Base-by-base conservation (phyloP, 306 rosid species). In the Casuarina glauca region DNA sequence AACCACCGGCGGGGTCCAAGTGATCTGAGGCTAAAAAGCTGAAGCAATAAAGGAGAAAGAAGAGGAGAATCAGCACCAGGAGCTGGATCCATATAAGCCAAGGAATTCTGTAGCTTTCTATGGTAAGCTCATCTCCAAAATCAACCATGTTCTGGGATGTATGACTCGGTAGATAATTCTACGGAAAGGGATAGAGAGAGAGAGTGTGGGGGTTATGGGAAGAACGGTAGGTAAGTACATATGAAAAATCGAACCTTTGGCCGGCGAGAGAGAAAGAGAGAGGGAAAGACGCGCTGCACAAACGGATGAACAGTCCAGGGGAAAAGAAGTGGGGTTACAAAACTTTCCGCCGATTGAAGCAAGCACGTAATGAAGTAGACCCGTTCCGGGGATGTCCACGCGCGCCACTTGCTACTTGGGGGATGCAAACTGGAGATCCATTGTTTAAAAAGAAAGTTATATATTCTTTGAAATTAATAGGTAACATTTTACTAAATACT, bases 71-170 rank as follows among this genome's bases (percentile, higher is more conserved):
- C 19, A 86, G 68, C 5, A 95, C 87, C 6, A 93, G 16, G 8
- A 91, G 75, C 67, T 93, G 99, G 76, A 88, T 88, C 89, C 93
- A 91, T 51, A 95, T 88, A n/a, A 95, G 81, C 96, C 96, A 95
- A 69, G 98, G 93, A 61, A 91, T 72, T 75, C 72, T 81, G 76
- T 69, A 78, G 77, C 76, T 88, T 63, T 80, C 73, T 16, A 75
- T 9, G 4, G 78, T 48, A 17, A 94, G 38, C 16, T 87, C 92
- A 44, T 90, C 97, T 53, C 91, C 93, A 78, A 86, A 88, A 82
- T 88, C 76, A 35, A 85, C 81, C 97, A 92, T 92, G 44, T 70
- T 75, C 60, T 15, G 2, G 43, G 19, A 55, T 75, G 72, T 77
- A 7, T 64, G 60, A 67, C n/a, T 41, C 58, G 66, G 11, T 10